Percentiles rank a stretch among this genome's conserved stretches.
These are phyloP conservation scores for Metarhizium sp. DNA, from an alignment of 2,329 filamentous ascomycete species.

Conservation along the genomic window DNA sequence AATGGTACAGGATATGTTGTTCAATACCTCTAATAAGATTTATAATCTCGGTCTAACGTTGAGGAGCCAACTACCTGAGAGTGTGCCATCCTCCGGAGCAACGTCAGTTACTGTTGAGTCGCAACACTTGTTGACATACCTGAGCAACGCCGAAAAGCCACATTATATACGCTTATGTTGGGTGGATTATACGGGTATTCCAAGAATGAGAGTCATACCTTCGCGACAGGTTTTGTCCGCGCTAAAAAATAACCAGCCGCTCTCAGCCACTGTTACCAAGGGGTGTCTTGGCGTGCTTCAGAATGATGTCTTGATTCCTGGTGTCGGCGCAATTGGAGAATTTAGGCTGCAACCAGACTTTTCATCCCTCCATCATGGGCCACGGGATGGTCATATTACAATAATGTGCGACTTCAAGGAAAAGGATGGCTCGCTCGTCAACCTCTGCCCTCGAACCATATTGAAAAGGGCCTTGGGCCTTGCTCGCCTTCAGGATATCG, in stretches of 20 bases:
- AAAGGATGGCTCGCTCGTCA: constrained; percentile 37
- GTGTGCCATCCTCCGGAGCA: not conserved
- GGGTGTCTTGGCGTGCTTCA: constrained; percentile 59
- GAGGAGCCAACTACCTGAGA: not conserved
- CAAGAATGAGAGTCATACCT: constrained; percentile 59
- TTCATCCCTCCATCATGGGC: constrained; percentile 48
- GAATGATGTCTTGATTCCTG: constrained; percentile 48
- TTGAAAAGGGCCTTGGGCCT: constrained; percentile 45
- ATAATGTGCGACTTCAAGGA: constrained; percentile 59
- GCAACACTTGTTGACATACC: not conserved
- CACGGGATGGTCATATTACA: constrained; percentile 51
- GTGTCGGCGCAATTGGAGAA: constrained; percentile 50
- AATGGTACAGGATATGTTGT: constrained; percentile 59
- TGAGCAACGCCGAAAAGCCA: not conserved
- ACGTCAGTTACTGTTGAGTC: not conserved
- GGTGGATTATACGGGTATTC: constrained; percentile 66
- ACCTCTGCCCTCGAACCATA: constrained; percentile 56
- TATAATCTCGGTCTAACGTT: constrained; percentile 44
- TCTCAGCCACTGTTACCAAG: constrained; percentile 51
- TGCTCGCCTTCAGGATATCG: constrained; percentile 42
- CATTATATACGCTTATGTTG: constrained; percentile 64
- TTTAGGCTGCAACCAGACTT: constrained; percentile 60
- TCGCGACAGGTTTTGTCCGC: constrained; percentile 43
- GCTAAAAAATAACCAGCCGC: constrained; percentile 32
- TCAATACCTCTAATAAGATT: constrained; percentile 67